Evolutionary conservation across 1,284 basidiomycete genomes (phyloP), one percentile per base, ranked within the genome.

Genomic region (Cutaneotrichosporon sp.): DNA sequence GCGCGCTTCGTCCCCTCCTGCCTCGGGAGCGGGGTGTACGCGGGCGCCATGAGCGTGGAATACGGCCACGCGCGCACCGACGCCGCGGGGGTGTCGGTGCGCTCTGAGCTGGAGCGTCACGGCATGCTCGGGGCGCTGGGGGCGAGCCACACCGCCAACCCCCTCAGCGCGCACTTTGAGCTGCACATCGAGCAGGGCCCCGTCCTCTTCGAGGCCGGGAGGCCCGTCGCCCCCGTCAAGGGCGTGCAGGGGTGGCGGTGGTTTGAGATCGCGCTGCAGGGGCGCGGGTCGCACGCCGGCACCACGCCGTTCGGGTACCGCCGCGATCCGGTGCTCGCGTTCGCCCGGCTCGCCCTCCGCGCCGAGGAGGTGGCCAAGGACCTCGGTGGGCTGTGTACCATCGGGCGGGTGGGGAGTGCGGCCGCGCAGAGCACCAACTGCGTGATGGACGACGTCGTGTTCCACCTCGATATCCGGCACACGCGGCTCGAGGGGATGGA

Each of bases 151-250:
- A 24, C 25, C 29, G 20, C n/a, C 29, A 31, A 45, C 8, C 70
- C 70, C 0, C 62, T 74, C 18, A 62, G 50, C 14, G 70, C 70
- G 1, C 72, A 73, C 58, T 74, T 72, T 53, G 72, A 74, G 63
- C 59, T 73, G 8, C 72, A 74, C 55, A 74, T 74, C 55, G 63
- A 74, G 57, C 72, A 74, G 56, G 72, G 72, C 11, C 72, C 72
- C 6, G 64, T 74, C 27, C 64, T 74, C n/a, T 60, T 66, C 36
- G 38, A 29, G 13, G 58, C 56, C n/a, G 54, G 38, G 10, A 49
- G 53, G 2, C 57, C 55, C 3, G 65, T 70, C 38, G 67, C 58
- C 24, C 56, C 64, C n/a, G 72, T 74, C 18, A 34, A 38, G 3
- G 72, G 72, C 14, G 72, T 65, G 0, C 72, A 74, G 52, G 72